Evolutionary conservation across 306 rosid species (phyloP).

Genomic region (Potentilla sterilis): DNA sequence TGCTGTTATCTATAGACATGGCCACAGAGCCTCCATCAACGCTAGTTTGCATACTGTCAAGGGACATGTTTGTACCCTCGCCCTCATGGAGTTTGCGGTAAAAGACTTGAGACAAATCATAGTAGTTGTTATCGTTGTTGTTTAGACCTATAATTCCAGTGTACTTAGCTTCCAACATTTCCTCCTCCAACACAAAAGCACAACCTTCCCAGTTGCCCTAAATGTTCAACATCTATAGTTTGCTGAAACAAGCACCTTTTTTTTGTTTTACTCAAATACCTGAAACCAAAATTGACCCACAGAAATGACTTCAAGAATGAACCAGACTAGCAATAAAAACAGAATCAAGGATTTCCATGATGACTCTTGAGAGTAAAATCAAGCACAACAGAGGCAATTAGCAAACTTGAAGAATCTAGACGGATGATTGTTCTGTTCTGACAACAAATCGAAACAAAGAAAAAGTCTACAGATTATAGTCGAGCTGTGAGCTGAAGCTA

Average conservation of each 20-base stretch:
- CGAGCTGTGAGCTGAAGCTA: too few species aligned
- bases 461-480: too few species aligned
- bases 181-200: background rate
- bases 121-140: conserved; percentile 55
- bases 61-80: conserved; percentile 93
- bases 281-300: conserved; percentile 1
- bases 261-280: background rate
- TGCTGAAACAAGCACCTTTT: background rate
- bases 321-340: background rate
- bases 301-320: background rate
- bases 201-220: background rate
- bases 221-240: background rate
- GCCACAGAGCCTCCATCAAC: conserved; percentile 96
- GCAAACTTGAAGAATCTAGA: too few species aligned
- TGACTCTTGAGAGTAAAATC: background rate
- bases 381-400: too few species aligned
- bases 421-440: too few species aligned
- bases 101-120: conserved; percentile 88
- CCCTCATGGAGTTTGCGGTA: conserved; percentile 68
- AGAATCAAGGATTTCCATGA: background rate
- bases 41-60: conserved; percentile 89
- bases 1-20: conserved; percentile 94
- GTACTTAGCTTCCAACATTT: conserved; percentile 75
- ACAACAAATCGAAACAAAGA: too few species aligned
- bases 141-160: conserved; percentile 72